Evolutionary conservation across 129 eudicot species (phyloP).

Genomic region (Tagetes erecta): DNA sequence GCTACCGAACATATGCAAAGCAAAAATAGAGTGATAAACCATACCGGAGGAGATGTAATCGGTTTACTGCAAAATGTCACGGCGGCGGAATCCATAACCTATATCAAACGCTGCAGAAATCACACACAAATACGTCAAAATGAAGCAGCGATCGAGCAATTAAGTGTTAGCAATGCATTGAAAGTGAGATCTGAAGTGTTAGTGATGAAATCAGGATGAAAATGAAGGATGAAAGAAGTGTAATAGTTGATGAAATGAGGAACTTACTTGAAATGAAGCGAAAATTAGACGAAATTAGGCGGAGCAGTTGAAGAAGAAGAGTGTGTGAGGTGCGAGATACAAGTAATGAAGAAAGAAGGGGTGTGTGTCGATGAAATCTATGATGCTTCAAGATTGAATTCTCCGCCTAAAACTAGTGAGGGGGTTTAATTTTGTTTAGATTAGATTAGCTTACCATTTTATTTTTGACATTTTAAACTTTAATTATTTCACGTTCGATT

Average conservation of each 20-base stretch:
- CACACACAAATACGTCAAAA: constrained; percentile 1
- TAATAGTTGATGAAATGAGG: background rate
- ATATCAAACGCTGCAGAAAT: constrained; percentile 25
- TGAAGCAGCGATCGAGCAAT: constrained; percentile 9
- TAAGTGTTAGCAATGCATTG: background rate
- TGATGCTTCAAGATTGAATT: constrained; percentile 34
- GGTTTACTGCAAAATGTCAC: constrained; percentile 34
- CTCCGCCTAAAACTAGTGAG: constrained; percentile 37
- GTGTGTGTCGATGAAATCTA: constrained; percentile 41
- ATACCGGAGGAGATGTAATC: constrained; percentile 36
- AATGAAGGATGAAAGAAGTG: background rate
- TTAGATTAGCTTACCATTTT: background rate
- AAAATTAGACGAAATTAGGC: constrained; percentile 32
- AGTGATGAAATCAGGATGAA: constrained; percentile 24
- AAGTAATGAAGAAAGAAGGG: constrained; percentile 27
- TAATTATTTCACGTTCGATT: no score
- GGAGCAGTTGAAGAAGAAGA: constrained; percentile 37
- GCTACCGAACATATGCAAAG: background rate
- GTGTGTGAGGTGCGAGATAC: constrained; percentile 12
- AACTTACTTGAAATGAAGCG: constrained; percentile 14
- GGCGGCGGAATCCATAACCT: constrained; percentile 37
- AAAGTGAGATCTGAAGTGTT: constrained; percentile 27
- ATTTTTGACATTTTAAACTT: background rate
- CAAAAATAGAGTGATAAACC: background rate
- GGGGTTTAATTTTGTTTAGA: constrained; percentile 18